A percentile compares a stretch with the other conserved stretches of the same genome.
These are phyloP conservation scores for Metschnikowia baotianmanensis DNA, from an alignment of 805 yeast species.

Conservation along the genomic window DNA sequence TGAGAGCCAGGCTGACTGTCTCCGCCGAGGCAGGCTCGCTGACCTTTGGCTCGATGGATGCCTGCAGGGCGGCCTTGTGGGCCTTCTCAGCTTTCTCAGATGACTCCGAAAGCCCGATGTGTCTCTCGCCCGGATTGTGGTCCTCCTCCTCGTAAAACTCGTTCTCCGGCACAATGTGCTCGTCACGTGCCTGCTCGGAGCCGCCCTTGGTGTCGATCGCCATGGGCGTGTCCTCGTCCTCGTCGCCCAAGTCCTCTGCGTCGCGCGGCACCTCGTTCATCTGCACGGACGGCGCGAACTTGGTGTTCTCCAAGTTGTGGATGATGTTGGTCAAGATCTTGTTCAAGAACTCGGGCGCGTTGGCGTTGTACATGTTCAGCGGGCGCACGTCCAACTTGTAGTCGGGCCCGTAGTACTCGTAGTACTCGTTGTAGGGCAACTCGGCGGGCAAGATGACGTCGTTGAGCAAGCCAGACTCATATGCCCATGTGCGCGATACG, in stretches of 20 bases:
- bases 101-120: slow-evolving; percentile 20
- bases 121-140: slow-evolving; percentile 38
- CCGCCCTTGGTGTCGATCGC: slow-evolving; percentile 93
- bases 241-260: slow-evolving; percentile 82
- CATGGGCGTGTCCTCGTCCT: slow-evolving; percentile 74
- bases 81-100: slow-evolving; percentile 9
- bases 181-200: slow-evolving; percentile 79
- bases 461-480: slow-evolving; percentile 84
- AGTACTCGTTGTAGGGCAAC: slow-evolving; percentile 92
- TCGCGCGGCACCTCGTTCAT: slow-evolving; percentile 87
- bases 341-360: slow-evolving; percentile 87
- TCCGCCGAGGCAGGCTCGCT: too few relatives aligned
- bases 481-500: slow-evolving; percentile 94
- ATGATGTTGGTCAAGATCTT: slow-evolving; percentile 76
- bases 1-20: too few relatives aligned
- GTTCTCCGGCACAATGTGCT: slow-evolving; percentile 62
- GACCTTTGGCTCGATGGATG: too few relatives aligned
- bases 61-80: too few relatives aligned
- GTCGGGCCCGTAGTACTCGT: slow-evolving; percentile 97
- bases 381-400: slow-evolving; percentile 93
- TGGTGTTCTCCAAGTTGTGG: slow-evolving; percentile 80
- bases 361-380: slow-evolving; percentile 94
- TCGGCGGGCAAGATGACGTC: slow-evolving; percentile 73
- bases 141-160: slow-evolving; percentile 76
- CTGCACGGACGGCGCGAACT: slow-evolving; percentile 96